Evolutionary conservation across 352 stramenopile species (phyloP).

Genomic region (Pythium sp.): DNA sequence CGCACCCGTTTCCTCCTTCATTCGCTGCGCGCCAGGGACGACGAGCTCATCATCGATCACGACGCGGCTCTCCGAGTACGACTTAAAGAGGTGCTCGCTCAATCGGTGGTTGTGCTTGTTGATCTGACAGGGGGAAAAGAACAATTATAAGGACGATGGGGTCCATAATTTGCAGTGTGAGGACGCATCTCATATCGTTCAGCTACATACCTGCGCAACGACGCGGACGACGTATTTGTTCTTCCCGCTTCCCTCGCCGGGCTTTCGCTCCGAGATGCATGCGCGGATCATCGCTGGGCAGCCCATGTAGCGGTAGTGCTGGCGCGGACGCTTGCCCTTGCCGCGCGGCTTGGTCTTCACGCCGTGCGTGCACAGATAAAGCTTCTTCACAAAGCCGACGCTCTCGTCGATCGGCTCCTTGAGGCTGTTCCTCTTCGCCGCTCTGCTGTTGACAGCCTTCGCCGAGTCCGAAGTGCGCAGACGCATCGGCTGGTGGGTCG

Average conservation of each 20-base stretch:
- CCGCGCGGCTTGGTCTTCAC: constrained; percentile 82
- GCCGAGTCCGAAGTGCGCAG: constrained; percentile 79
- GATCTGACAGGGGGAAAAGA: constrained; percentile 31
- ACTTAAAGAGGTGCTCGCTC: constrained; percentile 85
- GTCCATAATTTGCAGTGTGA: neutral
- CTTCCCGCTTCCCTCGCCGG: constrained; percentile 48
- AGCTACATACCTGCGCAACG: constrained; percentile 52
- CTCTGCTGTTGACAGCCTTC: constrained; percentile 72
- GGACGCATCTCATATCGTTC: neutral
- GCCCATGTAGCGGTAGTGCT: constrained; percentile 85
- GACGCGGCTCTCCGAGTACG: constrained; percentile 82
- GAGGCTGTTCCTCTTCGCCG: constrained; percentile 78
- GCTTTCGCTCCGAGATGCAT: constrained; percentile 78
- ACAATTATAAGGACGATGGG: neutral
- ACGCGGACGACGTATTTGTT: constrained; percentile 83
- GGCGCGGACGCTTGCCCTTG: constrained; percentile 73
- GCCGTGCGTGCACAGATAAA: constrained; percentile 81
- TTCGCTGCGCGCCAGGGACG: constrained; percentile 38
- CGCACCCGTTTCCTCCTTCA: constrained; percentile 46
- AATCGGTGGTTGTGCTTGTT: constrained; percentile 86
- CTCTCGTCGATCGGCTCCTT: constrained; percentile 86
- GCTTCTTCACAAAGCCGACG: constrained; percentile 82
- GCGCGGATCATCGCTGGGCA: constrained; percentile 82
- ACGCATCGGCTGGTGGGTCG: constrained; percentile 77
- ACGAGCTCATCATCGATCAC: constrained; percentile 83